Conservation (phyloP, 1,284 basidiomycete genomes). For the Neolentinus lepideus region DNA sequence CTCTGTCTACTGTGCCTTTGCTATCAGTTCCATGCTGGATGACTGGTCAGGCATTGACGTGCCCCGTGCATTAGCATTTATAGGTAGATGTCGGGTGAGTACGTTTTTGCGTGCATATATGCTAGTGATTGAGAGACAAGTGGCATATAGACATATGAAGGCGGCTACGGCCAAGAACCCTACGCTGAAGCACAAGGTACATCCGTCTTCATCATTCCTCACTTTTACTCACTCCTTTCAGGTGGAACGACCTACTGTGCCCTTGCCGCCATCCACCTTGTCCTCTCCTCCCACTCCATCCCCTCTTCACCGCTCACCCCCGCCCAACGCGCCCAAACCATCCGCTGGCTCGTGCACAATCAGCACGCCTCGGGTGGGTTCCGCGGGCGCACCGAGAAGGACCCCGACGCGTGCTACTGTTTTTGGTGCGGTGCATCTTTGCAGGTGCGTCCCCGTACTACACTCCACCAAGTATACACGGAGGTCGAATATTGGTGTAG, state of each 20-base stretch:
- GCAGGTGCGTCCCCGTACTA: constrained; percentile 32
- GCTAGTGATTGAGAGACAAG: neutral
- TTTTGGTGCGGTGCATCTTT: constrained; percentile 89
- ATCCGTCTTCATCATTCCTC: constrained; percentile 8
- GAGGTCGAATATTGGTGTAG: constrained; percentile 26
- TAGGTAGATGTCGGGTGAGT: constrained; percentile 65
- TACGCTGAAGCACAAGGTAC: constrained; percentile 81
- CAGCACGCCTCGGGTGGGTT: constrained; percentile 72
- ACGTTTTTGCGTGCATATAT: constrained; percentile 6
- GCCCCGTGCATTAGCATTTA: constrained; percentile 50
- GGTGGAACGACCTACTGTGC: constrained; percentile 94
- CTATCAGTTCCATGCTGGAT: constrained; percentile 69
- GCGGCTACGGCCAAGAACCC: constrained; percentile 83
- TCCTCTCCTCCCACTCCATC: constrained; percentile 11
- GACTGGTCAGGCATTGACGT: constrained; percentile 75
- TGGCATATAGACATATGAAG: constrained; percentile 75
- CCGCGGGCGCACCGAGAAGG: constrained; percentile 80
- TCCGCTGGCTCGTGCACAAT: constrained; percentile 75
- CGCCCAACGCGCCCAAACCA: constrained; percentile 41
- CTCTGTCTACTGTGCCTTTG: constrained; percentile 86
- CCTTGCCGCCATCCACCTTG: constrained; percentile 68
- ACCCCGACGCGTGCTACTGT: constrained; percentile 87
- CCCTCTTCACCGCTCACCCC: constrained; percentile 25
- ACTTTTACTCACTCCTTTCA: constrained; percentile 17
- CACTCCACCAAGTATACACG: neutral